phyloP scores from a whole-genome alignment of 345 rosid genomes.

The Pseudoturritis turrita region DNA sequence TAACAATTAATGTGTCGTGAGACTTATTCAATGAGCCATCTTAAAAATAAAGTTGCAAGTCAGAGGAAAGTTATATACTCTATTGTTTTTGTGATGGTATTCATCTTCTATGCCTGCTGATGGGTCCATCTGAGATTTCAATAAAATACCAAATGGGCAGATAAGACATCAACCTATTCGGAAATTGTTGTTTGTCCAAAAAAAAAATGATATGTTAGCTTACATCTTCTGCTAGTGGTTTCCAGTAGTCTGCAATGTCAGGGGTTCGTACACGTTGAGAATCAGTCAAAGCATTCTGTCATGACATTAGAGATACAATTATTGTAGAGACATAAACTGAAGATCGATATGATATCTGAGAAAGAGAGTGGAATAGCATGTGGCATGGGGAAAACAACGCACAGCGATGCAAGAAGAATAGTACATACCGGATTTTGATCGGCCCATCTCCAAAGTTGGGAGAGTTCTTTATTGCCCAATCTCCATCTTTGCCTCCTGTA shows the following conservation, averaged over 20 bases:
- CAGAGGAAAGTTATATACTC: constrained; percentile 39
- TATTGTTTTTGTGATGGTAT: constrained; percentile 85
- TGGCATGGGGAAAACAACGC: not conserved
- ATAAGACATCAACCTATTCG: not conserved
- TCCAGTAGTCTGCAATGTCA: constrained; percentile 86
- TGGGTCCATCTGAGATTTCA: constrained; percentile 75
- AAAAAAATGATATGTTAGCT: constrained; percentile 21
- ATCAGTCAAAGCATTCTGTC: constrained; percentile 83
- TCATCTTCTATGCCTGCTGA: constrained; percentile 91
- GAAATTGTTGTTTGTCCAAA: not conserved
- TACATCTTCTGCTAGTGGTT: constrained; percentile 94
- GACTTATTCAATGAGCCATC: not conserved
- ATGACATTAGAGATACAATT: constrained; percentile 26
- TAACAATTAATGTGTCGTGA: not conserved
- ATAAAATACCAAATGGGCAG: not conserved
- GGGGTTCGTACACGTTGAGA: constrained; percentile 92
- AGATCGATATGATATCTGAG: not conserved
- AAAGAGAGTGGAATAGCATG: not conserved
- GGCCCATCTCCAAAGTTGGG: constrained; percentile 98
- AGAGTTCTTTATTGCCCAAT: constrained; percentile 91
- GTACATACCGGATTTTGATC: constrained; percentile 80
- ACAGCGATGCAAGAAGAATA: not conserved
- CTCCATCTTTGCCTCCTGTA: constrained; percentile 87
- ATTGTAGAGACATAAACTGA: not conserved
- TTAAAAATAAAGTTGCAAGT: not conserved